Conservation (phyloP, 371 early-diverging fungal genomes). For the Mortierella sp. region DNA sequence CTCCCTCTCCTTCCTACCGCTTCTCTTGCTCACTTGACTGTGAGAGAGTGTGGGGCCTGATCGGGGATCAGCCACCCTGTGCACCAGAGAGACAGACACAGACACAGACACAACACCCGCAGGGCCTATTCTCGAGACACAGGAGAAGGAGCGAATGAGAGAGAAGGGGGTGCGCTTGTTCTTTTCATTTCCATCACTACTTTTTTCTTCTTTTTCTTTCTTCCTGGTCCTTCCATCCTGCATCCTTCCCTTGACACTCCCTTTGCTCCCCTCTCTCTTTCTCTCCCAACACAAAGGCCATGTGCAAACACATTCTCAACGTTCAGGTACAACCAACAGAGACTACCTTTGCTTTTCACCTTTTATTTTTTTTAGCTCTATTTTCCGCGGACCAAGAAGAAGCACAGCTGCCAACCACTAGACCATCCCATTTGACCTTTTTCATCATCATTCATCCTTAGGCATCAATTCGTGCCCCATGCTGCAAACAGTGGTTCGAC, state of each 20-base stretch:
- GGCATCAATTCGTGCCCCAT: conserved; percentile 93
- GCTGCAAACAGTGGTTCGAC: conserved; percentile 97
- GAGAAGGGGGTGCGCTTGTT: not conserved
- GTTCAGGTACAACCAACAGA: conserved; percentile 78
- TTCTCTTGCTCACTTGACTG: no score
- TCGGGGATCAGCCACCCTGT: no score
- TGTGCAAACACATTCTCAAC: conserved; percentile 97
- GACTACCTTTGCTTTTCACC: not conserved
- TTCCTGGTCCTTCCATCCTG: no score
- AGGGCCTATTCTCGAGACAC: no score
- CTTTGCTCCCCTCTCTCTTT: no score
- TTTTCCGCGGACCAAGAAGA: not conserved
- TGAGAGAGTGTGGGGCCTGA: no score
- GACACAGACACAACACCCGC: no score
- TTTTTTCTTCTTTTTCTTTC: no score
- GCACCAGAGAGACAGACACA: no score
- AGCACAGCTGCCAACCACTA: not conserved
- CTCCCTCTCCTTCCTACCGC: no score
- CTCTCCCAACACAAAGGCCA: no score
- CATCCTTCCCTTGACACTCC: not conserved
- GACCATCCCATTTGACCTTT: not conserved
- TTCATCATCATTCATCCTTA: conserved; percentile 31
- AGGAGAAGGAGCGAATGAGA: no score
- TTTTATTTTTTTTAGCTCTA: conserved; percentile 5
- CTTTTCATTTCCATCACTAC: not conserved